Percentiles rank a stretch among this genome's conserved stretches.
Evolutionary conservation across 2,329 filamentous ascomycete genomes (phyloP).

Genomic region (Aspergillus udagawae): DNA sequence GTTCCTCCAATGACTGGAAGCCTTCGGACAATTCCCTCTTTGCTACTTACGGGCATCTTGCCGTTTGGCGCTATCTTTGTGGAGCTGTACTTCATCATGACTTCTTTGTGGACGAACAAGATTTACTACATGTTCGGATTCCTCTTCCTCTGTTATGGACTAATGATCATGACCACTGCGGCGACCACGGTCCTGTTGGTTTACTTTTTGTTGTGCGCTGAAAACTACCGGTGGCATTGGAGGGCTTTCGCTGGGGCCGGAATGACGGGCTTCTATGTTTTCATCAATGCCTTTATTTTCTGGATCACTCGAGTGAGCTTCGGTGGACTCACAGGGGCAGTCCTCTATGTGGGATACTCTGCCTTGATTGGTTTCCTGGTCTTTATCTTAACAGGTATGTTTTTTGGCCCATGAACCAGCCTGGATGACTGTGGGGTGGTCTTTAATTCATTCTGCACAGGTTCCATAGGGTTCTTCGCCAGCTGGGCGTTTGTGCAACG

Average conservation of each 20-base stretch:
- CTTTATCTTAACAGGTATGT: conserved; percentile 88
- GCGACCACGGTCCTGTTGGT: conserved; percentile 90
- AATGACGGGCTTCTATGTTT: conserved; percentile 87
- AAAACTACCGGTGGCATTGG: conserved; percentile 99
- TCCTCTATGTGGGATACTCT: conserved; percentile 92
- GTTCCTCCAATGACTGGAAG: conserved; percentile 83
- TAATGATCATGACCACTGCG: conserved; percentile 94
- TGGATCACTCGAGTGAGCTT: conserved; percentile 85
- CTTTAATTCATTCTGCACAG: conserved; percentile 44
- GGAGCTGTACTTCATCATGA: conserved; percentile 99
- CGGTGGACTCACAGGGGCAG: conserved; percentile 76
- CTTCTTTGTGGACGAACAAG: conserved; percentile 95
- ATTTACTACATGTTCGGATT: conserved; percentile 99
- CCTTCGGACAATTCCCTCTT: conserved; percentile 79
- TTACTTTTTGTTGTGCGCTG: conserved; percentile 91
- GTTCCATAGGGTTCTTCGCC: conserved; percentile 90
- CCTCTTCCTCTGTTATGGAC: conserved; percentile 91
- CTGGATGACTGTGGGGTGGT: background rate
- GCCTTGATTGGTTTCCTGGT: conserved; percentile 84
- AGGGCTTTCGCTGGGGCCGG: conserved; percentile 87
- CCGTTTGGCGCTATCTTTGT: conserved; percentile 97
- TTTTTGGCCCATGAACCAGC: background rate
- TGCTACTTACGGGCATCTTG: conserved; percentile 85
- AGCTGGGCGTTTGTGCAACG: conserved; percentile 92
- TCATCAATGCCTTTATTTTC: conserved; percentile 85